Conservation (phyloP, 2,329 filamentous ascomycete genomes). For the Colletotrichum spinosum region DNA sequence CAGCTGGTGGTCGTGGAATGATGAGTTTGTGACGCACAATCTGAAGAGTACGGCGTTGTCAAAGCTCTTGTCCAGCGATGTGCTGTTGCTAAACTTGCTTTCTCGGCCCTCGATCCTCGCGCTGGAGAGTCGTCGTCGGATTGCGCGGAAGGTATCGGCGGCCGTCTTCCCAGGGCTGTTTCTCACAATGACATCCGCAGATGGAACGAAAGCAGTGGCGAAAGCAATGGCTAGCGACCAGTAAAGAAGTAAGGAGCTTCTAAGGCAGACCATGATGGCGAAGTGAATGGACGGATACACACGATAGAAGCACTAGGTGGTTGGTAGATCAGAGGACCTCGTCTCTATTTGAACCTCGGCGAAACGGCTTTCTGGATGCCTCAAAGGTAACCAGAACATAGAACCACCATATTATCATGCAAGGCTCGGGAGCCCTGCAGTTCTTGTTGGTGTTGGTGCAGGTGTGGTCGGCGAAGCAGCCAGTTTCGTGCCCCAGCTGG, state of each 20-base stretch:
- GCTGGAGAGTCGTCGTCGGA: slow-evolving; percentile 20
- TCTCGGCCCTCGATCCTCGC: slow-evolving; percentile 15
- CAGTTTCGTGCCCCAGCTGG: too few species aligned
- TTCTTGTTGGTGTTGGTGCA: not conserved
- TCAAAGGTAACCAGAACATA: too few species aligned
- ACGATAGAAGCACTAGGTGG: too few species aligned
- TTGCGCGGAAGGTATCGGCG: slow-evolving; percentile 16
- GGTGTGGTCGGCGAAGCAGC: not conserved
- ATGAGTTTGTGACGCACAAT: slow-evolving; percentile 39
- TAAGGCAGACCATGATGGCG: not conserved
- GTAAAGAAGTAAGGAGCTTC: not conserved
- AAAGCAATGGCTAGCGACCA: not conserved
- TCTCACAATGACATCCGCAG: slow-evolving; percentile 20
- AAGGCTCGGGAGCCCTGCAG: slow-evolving; percentile 1
- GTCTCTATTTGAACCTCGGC: too few species aligned
- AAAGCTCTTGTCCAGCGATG: slow-evolving; percentile 53
- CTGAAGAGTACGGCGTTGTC: slow-evolving; percentile 51
- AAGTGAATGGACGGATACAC: not conserved
- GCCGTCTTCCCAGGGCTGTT: slow-evolving; percentile 15
- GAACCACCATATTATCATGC: not conserved
- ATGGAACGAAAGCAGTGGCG: not conserved
- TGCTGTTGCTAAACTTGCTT: slow-evolving; percentile 41
- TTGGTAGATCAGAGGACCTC: too few species aligned
- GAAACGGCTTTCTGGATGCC: too few species aligned
- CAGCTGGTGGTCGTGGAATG: too few species aligned